These are phyloP conservation scores for Hyphopichia burtonii DNA, from an alignment of 1,139 yeast species.

Conservation along the genomic window DNA sequence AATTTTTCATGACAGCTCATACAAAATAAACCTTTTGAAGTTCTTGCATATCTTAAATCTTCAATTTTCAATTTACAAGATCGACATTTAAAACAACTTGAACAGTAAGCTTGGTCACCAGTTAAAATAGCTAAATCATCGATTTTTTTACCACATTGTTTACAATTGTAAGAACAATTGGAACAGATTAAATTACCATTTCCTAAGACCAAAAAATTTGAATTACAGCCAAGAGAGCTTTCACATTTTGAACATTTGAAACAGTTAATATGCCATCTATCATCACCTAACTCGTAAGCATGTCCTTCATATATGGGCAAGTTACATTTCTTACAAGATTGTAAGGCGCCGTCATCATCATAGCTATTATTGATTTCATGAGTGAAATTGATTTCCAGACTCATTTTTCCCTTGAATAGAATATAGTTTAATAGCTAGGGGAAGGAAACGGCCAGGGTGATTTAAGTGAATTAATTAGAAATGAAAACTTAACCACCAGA, in stretches of 20 bases:
- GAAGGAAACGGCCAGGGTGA: not conserved
- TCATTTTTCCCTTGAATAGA: not conserved
- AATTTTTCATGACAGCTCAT: conserved; percentile 89
- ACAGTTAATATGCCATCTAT: conserved; percentile 94
- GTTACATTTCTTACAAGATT: conserved; percentile 43
- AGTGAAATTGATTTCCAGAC: not conserved
- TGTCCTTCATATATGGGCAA: conserved; percentile 66
- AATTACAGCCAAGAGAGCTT: conserved; percentile 75
- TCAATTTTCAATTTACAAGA: conserved; percentile 87
- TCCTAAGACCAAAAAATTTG: conserved; percentile 86
- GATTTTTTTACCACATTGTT: conserved; percentile 83
- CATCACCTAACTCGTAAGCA: conserved; percentile 83
- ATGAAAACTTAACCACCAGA: not conserved
- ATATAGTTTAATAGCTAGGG: not conserved
- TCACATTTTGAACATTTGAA: conserved; percentile 86
- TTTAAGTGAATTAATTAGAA: too few relatives aligned
- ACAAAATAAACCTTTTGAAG: conserved; percentile 91
- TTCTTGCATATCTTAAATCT: conserved; percentile 88
- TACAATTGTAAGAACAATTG: conserved; percentile 86
- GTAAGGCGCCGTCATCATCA: conserved; percentile 13
- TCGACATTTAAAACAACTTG: conserved; percentile 86
- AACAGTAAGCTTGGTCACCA: conserved; percentile 93
- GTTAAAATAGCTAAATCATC: conserved; percentile 96
- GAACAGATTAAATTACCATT: conserved; percentile 91
- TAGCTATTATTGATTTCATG: conserved; percentile 2